These are phyloP conservation scores for Tricharina praecox DNA, from an alignment of 495 filamentous ascomycete genomes.

Conservation along the genomic window DNA sequence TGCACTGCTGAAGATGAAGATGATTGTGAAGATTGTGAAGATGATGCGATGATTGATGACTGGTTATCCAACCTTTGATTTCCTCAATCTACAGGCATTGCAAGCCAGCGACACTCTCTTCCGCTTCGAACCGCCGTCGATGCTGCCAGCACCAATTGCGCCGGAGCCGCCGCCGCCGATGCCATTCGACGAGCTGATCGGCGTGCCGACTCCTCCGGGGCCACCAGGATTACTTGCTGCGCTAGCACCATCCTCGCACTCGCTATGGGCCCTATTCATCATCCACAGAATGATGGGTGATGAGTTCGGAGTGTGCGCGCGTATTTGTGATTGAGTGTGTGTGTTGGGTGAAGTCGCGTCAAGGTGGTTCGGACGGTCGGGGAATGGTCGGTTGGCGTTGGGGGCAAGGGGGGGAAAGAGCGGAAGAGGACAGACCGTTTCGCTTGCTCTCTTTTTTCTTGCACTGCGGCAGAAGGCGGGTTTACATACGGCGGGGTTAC, in stretches of 20 bases:
- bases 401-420: no score
- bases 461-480: no score
- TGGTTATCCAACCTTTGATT: slow-evolving; percentile 29
- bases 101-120: slow-evolving; percentile 31
- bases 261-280: not conserved
- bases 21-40: no score
- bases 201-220: not conserved
- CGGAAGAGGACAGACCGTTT: no score
- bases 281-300: not conserved
- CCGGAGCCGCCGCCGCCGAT: not conserved
- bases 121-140: slow-evolving; percentile 18
- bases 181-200: not conserved
- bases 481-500: no score
- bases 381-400: no score
- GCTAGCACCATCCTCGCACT: not conserved
- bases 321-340: no score
- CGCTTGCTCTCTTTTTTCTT: no score
- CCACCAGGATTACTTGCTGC: not conserved
- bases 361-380: no score
- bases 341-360: no score
- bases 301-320: not conserved
- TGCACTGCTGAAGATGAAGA: no score
- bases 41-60: no score
- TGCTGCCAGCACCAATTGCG: not conserved
- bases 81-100: slow-evolving; percentile 32